These are phyloP conservation scores for Jackrogersella minutella DNA, from an alignment of 495 filamentous ascomycete genomes.

Conservation along the genomic window DNA sequence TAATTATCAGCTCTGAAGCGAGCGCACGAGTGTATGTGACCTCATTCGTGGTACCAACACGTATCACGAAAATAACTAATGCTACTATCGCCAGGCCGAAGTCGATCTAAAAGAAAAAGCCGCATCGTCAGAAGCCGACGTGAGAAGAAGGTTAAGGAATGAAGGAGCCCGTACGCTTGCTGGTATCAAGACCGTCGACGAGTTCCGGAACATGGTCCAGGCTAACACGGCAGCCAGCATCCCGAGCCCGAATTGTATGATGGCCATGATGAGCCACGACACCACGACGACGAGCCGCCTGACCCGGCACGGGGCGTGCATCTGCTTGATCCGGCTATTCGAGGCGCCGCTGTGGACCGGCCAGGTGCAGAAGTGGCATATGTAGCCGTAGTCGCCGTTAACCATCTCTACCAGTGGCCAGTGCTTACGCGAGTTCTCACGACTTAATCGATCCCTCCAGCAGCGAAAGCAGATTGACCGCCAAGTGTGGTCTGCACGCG, in stretches of 20 bases:
- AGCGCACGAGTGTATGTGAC: conserved; percentile 41
- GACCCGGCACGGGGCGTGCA: conserved; percentile 42
- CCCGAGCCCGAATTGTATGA: conserved; percentile 45
- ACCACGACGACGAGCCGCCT: conserved; percentile 41
- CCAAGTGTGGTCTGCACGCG: conserved; percentile 29
- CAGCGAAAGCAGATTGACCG: conserved; percentile 45
- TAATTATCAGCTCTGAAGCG: conserved; percentile 40
- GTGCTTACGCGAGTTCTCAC: conserved; percentile 40
- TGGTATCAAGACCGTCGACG: conserved; percentile 38
- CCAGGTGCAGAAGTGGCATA: conserved; percentile 47
- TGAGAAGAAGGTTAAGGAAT: neutral
- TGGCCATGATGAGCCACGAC: conserved; percentile 42
- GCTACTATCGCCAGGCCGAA: conserved; percentile 43
- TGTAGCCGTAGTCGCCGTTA: conserved; percentile 45
- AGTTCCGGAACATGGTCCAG: conserved; percentile 44
- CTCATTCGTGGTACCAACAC: conserved; percentile 41
- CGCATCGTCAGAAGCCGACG: conserved; percentile 10
- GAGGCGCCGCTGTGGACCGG: conserved; percentile 39
- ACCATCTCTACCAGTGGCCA: conserved; percentile 43
- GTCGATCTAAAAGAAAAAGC: conserved; percentile 38
- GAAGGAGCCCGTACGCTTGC: conserved; percentile 37
- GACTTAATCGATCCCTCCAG: conserved; percentile 39
- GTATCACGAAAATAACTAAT: conserved; percentile 38
- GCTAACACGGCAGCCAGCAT: conserved; percentile 42
- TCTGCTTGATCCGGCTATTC: conserved; percentile 35